phyloP scores from a whole-genome alignment of 306 rosid genomes.

The Dalbergia cultrata region DNA sequence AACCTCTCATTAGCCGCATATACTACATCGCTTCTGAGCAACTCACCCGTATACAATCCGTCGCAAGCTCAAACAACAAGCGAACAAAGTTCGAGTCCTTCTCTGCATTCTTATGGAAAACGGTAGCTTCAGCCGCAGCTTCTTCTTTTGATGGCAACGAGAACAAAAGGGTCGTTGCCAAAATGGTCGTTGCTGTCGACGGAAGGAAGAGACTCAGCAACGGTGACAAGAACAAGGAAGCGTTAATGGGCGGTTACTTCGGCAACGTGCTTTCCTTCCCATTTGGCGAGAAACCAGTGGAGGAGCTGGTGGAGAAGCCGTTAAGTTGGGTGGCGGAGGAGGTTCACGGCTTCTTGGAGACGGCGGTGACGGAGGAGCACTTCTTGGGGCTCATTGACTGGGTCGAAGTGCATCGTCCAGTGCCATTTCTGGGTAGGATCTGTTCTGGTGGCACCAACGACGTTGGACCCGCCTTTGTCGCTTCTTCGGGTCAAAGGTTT shows the following conservation, averaged over 20 bases:
- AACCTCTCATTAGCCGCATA: slow-evolving; percentile 60
- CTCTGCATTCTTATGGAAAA: slow-evolving; percentile 75
- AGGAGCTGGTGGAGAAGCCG: slow-evolving; percentile 55
- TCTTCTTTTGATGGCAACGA: neutral
- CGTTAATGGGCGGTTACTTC: slow-evolving; percentile 52
- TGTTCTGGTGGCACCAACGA: slow-evolving; percentile 20
- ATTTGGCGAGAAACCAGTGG: slow-evolving; percentile 41
- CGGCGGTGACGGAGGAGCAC: slow-evolving; percentile 62
- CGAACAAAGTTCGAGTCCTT: slow-evolving; percentile 65
- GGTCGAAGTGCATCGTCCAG: slow-evolving; percentile 75
- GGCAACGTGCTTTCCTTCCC: slow-evolving; percentile 81
- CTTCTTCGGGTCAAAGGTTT: slow-evolving; percentile 59
- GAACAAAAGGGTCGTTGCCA: slow-evolving; percentile 39
- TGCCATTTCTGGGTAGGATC: slow-evolving; percentile 52
- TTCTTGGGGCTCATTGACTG: slow-evolving; percentile 76
- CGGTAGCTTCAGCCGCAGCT: slow-evolving; percentile 45
- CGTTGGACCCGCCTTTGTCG: slow-evolving; percentile 60
- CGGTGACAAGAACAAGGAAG: slow-evolving; percentile 10
- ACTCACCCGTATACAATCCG: slow-evolving; percentile 56
- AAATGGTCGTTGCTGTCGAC: slow-evolving; percentile 79
- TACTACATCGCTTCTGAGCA: slow-evolving; percentile 53
- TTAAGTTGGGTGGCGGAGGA: slow-evolving; percentile 54
- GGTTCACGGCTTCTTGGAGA: slow-evolving; percentile 58
- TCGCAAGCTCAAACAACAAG: slow-evolving; percentile 44
- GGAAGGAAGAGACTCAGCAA: slow-evolving; percentile 62